Evolutionary conservation across 2,329 filamentous ascomycete species (phyloP).

Genomic region (Chaetomium strumarium): DNA sequence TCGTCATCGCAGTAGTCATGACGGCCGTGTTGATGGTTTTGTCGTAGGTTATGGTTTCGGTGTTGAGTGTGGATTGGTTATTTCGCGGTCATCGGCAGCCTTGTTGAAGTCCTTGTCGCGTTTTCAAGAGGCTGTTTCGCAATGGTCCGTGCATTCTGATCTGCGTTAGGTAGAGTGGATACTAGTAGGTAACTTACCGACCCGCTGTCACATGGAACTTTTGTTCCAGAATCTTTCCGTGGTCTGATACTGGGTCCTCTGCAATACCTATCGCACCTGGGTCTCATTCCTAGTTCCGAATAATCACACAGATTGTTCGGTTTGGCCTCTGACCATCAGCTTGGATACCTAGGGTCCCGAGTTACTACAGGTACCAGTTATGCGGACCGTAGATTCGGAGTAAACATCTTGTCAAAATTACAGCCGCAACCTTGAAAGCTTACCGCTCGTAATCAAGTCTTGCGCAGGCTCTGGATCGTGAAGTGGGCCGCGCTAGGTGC

Average conservation of each 20-base stretch:
- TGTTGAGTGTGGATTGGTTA: background rate
- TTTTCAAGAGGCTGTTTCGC: background rate
- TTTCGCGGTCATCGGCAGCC: background rate
- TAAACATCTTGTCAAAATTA: too few relatives aligned
- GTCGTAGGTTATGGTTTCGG: background rate
- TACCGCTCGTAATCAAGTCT: background rate
- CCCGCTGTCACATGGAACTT: too few relatives aligned
- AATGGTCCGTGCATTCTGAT: background rate
- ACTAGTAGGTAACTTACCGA: background rate
- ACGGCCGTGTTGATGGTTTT: background rate
- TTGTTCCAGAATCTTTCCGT: too few relatives aligned
- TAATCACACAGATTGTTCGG: too few relatives aligned
- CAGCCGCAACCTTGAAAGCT: too few relatives aligned
- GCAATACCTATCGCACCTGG: too few relatives aligned
- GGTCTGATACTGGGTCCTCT: too few relatives aligned
- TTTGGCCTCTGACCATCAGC: too few relatives aligned
- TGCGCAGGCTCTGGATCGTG: background rate
- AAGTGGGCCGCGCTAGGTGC: background rate
- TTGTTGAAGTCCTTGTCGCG: conserved; percentile 3
- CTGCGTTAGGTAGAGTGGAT: background rate
- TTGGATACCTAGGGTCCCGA: too few relatives aligned
- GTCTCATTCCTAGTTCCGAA: too few relatives aligned
- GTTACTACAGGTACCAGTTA: too few relatives aligned
- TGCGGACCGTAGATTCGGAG: too few relatives aligned
- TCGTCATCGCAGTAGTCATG: conserved; percentile 35